phyloP scores from a whole-genome alignment of 768 basidiomycete genomes.

The Lepiota brunneoincarnata region DNA sequence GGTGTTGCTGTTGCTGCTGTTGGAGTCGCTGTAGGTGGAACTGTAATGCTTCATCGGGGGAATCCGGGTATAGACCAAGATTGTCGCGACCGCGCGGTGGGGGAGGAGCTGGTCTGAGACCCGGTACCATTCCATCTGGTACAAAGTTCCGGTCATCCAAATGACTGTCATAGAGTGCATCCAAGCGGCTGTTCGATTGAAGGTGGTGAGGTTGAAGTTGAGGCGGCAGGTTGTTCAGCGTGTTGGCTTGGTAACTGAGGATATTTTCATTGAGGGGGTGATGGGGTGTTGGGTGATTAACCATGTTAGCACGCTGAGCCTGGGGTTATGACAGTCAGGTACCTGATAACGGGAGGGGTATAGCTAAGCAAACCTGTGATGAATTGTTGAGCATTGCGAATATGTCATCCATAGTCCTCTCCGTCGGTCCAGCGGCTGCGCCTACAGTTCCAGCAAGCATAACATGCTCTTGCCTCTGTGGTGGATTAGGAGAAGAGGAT shows the following conservation, averaged over 20 bases:
- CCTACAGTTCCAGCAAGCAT: slow-evolving; percentile 24
- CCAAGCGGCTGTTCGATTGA: slow-evolving; percentile 50
- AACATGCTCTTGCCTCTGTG: slow-evolving; percentile 45
- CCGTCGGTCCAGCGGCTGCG: slow-evolving; percentile 37
- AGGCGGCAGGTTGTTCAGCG: slow-evolving; percentile 10
- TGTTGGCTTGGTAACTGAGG: slow-evolving; percentile 31
- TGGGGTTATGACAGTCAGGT: slow-evolving; percentile 13
- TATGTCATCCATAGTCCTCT: slow-evolving; percentile 72
- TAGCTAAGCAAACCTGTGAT: slow-evolving; percentile 54
- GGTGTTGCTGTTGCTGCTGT: slow-evolving; percentile 48
- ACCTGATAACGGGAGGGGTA: not conserved
- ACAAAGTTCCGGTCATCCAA: slow-evolving; percentile 76
- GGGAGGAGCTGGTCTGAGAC: slow-evolving; percentile 66
- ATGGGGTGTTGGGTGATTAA: slow-evolving; percentile 20
- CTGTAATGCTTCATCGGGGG: slow-evolving; percentile 57
- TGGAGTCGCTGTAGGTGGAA: slow-evolving; percentile 59
- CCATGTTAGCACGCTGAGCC: slow-evolving; percentile 29
- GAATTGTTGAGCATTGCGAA: slow-evolving; percentile 80
- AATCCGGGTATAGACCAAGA: slow-evolving; percentile 51
- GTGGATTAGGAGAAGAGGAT: slow-evolving; percentile 44
- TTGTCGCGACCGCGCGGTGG: slow-evolving; percentile 61
- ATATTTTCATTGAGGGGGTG: slow-evolving; percentile 23
- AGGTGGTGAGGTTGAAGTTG: slow-evolving; percentile 39
- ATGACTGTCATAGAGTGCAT: slow-evolving; percentile 70
- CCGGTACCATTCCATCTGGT: slow-evolving; percentile 85